A percentile compares a stretch with the other conserved stretches of the same genome.
These are phyloP conservation scores for Millerago galiae DNA, from an alignment of 805 yeast species.

Conservation along the genomic window DNA sequence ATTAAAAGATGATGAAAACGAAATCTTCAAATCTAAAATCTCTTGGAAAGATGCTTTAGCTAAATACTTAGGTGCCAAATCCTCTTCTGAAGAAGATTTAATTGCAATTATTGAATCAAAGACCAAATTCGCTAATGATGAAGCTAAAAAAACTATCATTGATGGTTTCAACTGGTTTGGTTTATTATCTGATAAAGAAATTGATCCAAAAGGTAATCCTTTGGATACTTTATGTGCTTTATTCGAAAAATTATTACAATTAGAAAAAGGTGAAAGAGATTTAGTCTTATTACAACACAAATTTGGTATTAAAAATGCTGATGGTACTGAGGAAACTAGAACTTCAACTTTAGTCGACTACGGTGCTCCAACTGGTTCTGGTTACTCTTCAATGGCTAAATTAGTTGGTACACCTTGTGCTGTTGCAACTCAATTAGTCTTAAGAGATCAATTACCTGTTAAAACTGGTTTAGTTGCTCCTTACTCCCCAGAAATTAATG, in stretches of 20 bases:
- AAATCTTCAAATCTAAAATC: constrained; percentile 47
- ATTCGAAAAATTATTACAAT: constrained; percentile 92
- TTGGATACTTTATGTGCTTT: constrained; percentile 96
- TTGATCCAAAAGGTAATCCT: constrained; percentile 88
- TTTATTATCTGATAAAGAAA: constrained; percentile 67
- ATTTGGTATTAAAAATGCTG: constrained; percentile 95
- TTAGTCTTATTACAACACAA: constrained; percentile 94
- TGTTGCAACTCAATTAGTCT: constrained; percentile 81
- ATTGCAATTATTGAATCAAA: constrained; percentile 67
- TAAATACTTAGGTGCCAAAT: constrained; percentile 64
- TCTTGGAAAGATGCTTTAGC: constrained; percentile 91
- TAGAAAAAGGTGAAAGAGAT: constrained; percentile 92
- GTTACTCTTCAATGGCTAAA: constrained; percentile 98
- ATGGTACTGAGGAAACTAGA: constrained; percentile 85
- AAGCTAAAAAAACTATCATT: constrained; percentile 80
- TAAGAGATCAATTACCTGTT: constrained; percentile 64
- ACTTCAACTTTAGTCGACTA: constrained; percentile 93
- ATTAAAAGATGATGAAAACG: constrained; percentile 69
- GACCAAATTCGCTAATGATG: constrained; percentile 74
- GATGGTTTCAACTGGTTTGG: constrained; percentile 94
- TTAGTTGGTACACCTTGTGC: constrained; percentile 98
- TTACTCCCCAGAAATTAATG: constrained; percentile 81
- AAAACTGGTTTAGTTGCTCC: constrained; percentile 90
- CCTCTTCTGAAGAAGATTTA: constrained; percentile 66
- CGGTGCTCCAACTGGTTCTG: constrained; percentile 76